Conservation (phyloP, 495 filamentous ascomycete species). For the Lindgomyces ingoldianus region DNA sequence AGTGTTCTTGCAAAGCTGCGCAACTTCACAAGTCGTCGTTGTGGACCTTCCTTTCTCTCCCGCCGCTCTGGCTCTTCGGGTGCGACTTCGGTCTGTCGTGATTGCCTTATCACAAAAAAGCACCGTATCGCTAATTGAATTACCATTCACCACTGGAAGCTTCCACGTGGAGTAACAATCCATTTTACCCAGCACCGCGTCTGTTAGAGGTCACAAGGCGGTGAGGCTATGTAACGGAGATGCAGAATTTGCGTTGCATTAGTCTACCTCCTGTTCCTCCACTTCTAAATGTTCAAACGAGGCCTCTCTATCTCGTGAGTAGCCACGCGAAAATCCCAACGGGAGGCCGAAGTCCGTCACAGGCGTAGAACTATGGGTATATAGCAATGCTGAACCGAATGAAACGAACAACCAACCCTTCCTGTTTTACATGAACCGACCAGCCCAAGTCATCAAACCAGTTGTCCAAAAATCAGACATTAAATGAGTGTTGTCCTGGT, state of each 20-base stretch:
- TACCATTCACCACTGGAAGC: not conserved
- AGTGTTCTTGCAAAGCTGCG: too few species aligned
- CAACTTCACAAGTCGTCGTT: too few species aligned
- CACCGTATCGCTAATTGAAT: slow-evolving; percentile 27
- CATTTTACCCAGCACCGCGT: too few species aligned
- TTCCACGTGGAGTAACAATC: slow-evolving; percentile 14
- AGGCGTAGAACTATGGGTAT: slow-evolving; percentile 38
- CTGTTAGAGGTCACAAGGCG: not conserved
- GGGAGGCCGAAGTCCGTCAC: slow-evolving; percentile 7
- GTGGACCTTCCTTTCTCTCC: not conserved
- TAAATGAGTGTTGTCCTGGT: too few species aligned
- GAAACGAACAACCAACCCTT: too few species aligned
- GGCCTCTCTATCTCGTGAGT: not conserved
- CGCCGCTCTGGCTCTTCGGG: slow-evolving; percentile 2
- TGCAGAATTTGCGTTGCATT: not conserved
- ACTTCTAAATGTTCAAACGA: too few species aligned
- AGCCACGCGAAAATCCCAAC: not conserved
- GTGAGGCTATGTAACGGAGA: not conserved
- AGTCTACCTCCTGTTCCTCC: not conserved
- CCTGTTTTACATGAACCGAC: not conserved
- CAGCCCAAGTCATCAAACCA: not conserved
- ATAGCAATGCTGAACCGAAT: slow-evolving; percentile 35
- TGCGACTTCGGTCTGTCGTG: slow-evolving; percentile 18
- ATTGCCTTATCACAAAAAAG: slow-evolving; percentile 36
- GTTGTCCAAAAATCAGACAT: not conserved